These are phyloP conservation scores for Fusarium tanahbumbuense DNA, from an alignment of 2,329 filamentous ascomycete genomes.

Conservation along the genomic window DNA sequence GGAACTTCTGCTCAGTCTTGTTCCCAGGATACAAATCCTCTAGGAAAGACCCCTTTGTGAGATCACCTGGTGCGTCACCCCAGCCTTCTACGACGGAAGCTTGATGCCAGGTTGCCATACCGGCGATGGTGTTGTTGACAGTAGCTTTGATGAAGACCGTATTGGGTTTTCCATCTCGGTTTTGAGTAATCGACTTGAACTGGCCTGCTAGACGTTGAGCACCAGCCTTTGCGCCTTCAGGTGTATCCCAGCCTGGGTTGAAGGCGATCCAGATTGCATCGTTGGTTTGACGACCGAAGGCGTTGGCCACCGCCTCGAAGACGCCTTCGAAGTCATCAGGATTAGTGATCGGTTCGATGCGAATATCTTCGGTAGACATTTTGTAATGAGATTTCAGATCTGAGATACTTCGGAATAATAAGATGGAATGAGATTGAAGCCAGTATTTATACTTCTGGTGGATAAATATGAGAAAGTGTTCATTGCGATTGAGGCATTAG, in stretches of 20 bases:
- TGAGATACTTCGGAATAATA: accelerated
- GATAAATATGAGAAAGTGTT: conserved; percentile 2
- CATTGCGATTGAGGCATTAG: conserved; percentile 20
- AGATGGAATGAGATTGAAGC: neutral
- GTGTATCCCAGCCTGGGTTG: conserved; percentile 67
- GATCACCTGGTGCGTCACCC: conserved; percentile 55
- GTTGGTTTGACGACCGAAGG: conserved; percentile 62
- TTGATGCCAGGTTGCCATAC: conserved; percentile 67
- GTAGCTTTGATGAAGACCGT: conserved; percentile 67
- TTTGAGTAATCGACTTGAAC: conserved; percentile 54
- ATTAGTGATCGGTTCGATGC: conserved; percentile 46
- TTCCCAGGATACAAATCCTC: conserved; percentile 57
- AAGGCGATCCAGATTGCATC: conserved; percentile 64
- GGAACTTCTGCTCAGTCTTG: conserved; percentile 59
- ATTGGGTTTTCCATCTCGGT: conserved; percentile 60
- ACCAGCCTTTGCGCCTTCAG: conserved; percentile 54
- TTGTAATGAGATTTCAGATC: neutral
- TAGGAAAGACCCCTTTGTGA: conserved; percentile 48
- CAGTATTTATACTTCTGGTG: accelerated
- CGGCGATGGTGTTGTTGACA: conserved; percentile 57
- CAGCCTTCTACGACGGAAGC: conserved; percentile 60
- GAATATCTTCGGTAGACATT: conserved; percentile 19
- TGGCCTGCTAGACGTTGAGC: conserved; percentile 55
- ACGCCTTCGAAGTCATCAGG: conserved; percentile 44
- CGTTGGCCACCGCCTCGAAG: conserved; percentile 44